Evolutionary conservation across 2,329 filamentous ascomycete genomes (phyloP).

Genomic region (Ophiocordyceps camponoti-floridani): DNA sequence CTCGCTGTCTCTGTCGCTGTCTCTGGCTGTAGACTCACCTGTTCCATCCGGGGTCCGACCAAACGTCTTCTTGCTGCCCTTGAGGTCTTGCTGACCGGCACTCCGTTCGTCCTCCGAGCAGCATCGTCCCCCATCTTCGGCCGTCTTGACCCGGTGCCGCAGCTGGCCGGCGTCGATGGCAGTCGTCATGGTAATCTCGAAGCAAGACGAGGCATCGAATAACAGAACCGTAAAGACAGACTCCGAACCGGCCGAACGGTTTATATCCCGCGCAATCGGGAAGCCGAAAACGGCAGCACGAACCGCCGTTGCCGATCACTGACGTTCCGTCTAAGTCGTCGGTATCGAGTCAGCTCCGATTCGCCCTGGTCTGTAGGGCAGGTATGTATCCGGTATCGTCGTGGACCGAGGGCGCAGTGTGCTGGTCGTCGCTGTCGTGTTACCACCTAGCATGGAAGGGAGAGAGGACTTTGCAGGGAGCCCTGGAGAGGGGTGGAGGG

Average conservation of each 20-base stretch:
- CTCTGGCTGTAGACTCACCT: slow-evolving; percentile 40
- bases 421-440: neutral
- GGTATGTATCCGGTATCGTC: neutral
- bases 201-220: too few relatives aligned
- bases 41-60: slow-evolving; percentile 81
- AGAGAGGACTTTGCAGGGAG: too few relatives aligned
- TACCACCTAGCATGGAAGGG: too few relatives aligned
- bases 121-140: slow-evolving; percentile 2
- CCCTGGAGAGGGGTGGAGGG: too few relatives aligned
- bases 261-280: neutral
- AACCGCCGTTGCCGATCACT: neutral
- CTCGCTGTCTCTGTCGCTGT: neutral
- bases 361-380: neutral
- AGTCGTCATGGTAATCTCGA: slow-evolving; percentile 10
- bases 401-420: neutral
- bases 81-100: slow-evolving; percentile 5
- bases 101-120: neutral
- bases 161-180: slow-evolving; percentile 8
- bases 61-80: slow-evolving; percentile 57
- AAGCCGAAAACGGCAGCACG: neutral
- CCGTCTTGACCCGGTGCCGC: slow-evolving; percentile 10
- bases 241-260: neutral
- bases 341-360: neutral
- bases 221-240: too few relatives aligned
- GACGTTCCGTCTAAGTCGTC: neutral